Conservation (phyloP, 2,329 filamentous ascomycete genomes). For the Tolypocladium ovalisporum region DNA sequence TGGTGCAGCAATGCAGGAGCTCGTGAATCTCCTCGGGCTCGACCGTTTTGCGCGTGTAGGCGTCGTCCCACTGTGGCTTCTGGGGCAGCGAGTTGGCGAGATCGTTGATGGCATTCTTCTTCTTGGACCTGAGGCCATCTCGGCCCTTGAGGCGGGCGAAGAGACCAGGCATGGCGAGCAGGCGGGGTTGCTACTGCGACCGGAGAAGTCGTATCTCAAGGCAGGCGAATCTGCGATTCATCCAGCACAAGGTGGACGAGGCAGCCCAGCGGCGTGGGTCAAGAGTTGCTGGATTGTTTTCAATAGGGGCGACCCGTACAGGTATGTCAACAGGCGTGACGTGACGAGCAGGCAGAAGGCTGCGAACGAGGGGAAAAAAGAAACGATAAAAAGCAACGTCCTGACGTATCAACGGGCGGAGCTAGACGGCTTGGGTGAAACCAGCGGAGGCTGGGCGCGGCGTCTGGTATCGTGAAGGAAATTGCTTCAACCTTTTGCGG, state of each 20-base stretch:
- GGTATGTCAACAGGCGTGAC: background rate
- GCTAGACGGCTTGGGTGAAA: background rate
- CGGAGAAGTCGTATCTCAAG: background rate
- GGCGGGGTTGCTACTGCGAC: background rate
- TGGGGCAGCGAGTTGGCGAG: constrained; percentile 40
- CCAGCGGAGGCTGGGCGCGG: background rate
- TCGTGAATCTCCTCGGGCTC: constrained; percentile 87
- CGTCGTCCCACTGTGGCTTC: constrained; percentile 78
- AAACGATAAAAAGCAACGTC: background rate
- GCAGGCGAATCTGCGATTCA: background rate
- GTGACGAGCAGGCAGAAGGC: background rate
- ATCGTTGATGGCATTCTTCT: constrained; percentile 50
- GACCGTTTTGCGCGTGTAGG: constrained; percentile 72
- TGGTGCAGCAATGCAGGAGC: constrained; percentile 71
- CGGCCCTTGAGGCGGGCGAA: constrained; percentile 63
- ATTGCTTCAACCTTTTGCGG: background rate
- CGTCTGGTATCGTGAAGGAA: background rate
- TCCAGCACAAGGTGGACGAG: background rate
- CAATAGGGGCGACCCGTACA: background rate
- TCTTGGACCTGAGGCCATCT: constrained; percentile 53
- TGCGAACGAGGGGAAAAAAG: background rate
- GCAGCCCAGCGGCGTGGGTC: background rate
- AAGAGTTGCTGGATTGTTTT: background rate
- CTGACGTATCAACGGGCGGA: background rate
- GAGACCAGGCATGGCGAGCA: constrained; percentile 40